These are phyloP conservation scores for Ilex asprella DNA, from an alignment of 257 asterid genomes.

Conservation along the genomic window DNA sequence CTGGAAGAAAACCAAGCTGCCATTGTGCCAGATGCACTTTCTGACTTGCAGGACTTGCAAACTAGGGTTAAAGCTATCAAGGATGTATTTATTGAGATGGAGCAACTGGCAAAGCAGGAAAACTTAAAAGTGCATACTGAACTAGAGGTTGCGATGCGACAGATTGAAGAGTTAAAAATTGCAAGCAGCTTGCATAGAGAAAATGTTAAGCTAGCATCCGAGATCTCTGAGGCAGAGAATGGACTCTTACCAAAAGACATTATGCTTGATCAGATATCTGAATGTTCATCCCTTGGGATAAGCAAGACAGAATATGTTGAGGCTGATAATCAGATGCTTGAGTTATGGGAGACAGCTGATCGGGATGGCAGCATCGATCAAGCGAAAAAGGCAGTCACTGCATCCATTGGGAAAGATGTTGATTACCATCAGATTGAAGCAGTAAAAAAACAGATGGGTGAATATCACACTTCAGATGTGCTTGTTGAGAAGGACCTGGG, in stretches of 20 bases:
- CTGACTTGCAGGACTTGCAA: conserved; percentile 46
- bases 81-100: conserved; percentile 44
- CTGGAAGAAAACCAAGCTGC: conserved; percentile 21
- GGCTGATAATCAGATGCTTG: conserved; percentile 34
- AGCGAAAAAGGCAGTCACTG: conserved; percentile 16
- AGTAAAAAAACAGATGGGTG: conserved; percentile 38
- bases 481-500: conserved; percentile 36
- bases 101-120: conserved; percentile 49
- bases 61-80: conserved; percentile 55
- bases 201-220: conserved; percentile 42
- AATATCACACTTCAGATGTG: conserved; percentile 26
- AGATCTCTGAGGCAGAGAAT: conserved; percentile 59
- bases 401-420: conserved; percentile 18
- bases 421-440: conserved; percentile 41
- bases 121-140: conserved; percentile 45
- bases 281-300: conserved; percentile 53
- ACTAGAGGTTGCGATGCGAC: conserved; percentile 55
- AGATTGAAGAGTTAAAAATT: conserved; percentile 65
- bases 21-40: conserved; percentile 18
- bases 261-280: conserved; percentile 85
- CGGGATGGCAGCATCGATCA: conserved; percentile 26
- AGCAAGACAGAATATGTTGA: conserved; percentile 51
- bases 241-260: conserved; percentile 78
- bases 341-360: conserved; percentile 33
- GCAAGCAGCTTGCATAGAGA: conserved; percentile 42